Evolutionary conservation across 1,284 basidiomycete species (phyloP).

Genomic region (Grifola frondosa): DNA sequence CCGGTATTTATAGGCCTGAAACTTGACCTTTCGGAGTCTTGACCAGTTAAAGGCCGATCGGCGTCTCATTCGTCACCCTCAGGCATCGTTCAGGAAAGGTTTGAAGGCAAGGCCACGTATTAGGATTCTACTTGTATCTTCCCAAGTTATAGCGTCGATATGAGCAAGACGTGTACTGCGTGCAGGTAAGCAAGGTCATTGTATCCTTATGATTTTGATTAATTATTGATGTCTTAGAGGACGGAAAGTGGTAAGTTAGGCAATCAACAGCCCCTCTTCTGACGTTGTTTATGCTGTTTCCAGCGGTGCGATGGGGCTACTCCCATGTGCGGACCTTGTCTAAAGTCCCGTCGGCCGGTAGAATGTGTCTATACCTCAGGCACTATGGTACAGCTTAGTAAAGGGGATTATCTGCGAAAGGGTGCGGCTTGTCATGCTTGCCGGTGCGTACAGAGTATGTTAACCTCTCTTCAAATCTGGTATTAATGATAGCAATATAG

Average conservation of each 20-base stretch:
- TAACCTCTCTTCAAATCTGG: not conserved
- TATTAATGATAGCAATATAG: slow-evolving; percentile 9
- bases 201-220: not conserved
- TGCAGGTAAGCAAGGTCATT: slow-evolving; percentile 20
- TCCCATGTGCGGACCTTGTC: slow-evolving; percentile 27
- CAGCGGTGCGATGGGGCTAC: slow-evolving; percentile 28
- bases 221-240: slow-evolving; percentile 11
- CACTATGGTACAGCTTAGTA: slow-evolving; percentile 11
- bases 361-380: slow-evolving; percentile 23
- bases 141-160: no score
- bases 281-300: slow-evolving; percentile 1
- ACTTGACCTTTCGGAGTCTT: no score
- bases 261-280: not conserved
- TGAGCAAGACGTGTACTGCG: slow-evolving; percentile 26
- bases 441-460: slow-evolving; percentile 16
- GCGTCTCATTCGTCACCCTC: no score
- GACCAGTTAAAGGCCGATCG: no score
- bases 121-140: no score
- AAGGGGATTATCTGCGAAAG: slow-evolving; percentile 28
- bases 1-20: no score
- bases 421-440: slow-evolving; percentile 29
- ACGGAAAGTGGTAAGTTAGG: slow-evolving; percentile 24
- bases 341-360: slow-evolving; percentile 24
- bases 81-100: no score
- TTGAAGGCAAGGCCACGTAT: no score